Evolutionary conservation across 257 asterid genomes (phyloP).

Genomic region (Cordia subcordata): DNA sequence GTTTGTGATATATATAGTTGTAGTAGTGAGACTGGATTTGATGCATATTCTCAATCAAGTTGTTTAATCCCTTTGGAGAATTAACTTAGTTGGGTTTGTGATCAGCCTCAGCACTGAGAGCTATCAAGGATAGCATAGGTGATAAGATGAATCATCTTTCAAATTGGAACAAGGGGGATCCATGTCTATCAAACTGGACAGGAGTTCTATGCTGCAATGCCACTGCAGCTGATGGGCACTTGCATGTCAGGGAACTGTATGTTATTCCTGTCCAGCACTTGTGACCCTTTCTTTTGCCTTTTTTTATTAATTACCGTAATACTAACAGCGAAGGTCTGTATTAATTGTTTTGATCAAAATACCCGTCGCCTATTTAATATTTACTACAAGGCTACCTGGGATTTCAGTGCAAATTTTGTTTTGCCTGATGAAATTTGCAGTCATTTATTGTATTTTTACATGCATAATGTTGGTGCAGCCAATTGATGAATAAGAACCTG

Average conservation of each 20-base stretch:
- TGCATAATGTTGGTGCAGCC: conserved; percentile 23
- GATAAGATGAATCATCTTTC: conserved; percentile 27
- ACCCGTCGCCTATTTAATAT: too few species aligned
- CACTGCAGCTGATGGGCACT: conserved; percentile 25
- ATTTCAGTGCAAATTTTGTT: too few species aligned
- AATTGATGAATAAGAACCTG: conserved; percentile 37
- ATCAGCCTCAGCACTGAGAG: conserved; percentile 31
- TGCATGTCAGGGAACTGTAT: conserved; percentile 41
- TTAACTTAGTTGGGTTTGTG: background rate
- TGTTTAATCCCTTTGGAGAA: background rate
- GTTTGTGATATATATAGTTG: background rate
- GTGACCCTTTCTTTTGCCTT: background rate
- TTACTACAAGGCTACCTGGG: too few species aligned
- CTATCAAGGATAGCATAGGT: conserved; percentile 22
- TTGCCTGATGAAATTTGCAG: background rate
- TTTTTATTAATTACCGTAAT: too few species aligned
- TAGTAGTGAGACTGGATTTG: background rate
- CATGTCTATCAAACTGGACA: conserved; percentile 45
- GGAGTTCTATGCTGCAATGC: conserved; percentile 34
- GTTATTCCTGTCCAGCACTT: conserved; percentile 10
- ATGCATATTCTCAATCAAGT: background rate
- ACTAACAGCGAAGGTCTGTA: too few species aligned
- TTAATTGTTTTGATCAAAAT: too few species aligned
- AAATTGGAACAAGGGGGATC: conserved; percentile 38
- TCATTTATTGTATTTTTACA: background rate